Base-by-base conservation (phyloP, 768 basidiomycete species). In the Trametes gibbosa region DNA sequence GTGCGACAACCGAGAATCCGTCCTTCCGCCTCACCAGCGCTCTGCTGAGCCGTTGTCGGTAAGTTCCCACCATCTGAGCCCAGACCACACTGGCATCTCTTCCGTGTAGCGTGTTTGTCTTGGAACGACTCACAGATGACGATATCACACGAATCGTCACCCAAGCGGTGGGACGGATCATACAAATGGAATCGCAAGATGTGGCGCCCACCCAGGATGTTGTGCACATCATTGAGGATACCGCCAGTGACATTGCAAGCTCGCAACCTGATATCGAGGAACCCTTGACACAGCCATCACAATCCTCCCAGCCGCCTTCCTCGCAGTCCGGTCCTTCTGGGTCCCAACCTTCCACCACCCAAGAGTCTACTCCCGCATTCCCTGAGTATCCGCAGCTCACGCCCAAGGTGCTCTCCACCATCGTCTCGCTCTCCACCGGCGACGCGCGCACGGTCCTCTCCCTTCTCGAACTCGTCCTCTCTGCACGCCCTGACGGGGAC, bases 1-100 rank as follows among this genome's bases (percentile, higher is more conserved):
- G 90, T 25, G 90, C 92, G 0, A 95, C 92, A 3, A 94, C 92
- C 0, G 92, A 95, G 71, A 95, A 95, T 62, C 92, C 92, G 0
- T 91, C 89, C 0, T 95, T 95, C 75, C 90, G 88, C 64, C 70
- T 92, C 32, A 89, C 85, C 17, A 79, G 84, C 32, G 85, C 90
- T 12, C 75, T 92, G 27, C 73, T 92, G 29, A 87, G 86, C 67
- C 84, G 90, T 43, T 92, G 90, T 72, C 81, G 89, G 89, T 87
- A 63, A 66, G 81, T 73, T 7, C n/a, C n/a, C n/a, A n/a, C n/a
- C n/a, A n/a, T n/a, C n/a, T n/a, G n/a, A n/a, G n/a, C n/a, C n/a
- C n/a, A n/a, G n/a, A n/a, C n/a, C n/a, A n/a, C n/a, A n/a, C n/a
- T n/a, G n/a, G n/a, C n/a, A n/a, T n/a, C 10, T 29, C 63, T 59